Base-by-base conservation (phyloP, 371 early-diverging fungal genomes). In the Mucor lusitanicus region DNA sequence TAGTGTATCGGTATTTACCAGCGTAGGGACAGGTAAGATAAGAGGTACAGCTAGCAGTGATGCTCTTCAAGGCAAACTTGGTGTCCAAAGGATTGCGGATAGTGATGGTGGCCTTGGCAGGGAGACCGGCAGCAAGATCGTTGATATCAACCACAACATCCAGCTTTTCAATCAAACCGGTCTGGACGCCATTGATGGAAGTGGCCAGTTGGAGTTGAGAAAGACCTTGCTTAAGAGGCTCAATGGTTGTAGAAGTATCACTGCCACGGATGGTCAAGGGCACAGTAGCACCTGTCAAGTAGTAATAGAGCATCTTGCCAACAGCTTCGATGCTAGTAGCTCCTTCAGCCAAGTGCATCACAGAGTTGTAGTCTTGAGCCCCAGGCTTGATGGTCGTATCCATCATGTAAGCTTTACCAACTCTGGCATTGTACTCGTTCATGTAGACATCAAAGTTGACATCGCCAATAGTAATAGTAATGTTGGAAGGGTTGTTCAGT, bases 391-490 rank as follows among this genome's bases (percentile, higher is more conserved):
- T 76, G 6, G 73, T 71, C 58, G 78, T 72, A 66, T 78, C 69
- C 11, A 71, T 74, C 59, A 83, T 37, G 58, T 69, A 67, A 17
- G 75, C 76, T 53, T 65, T 56, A 60, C 84, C 86, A 63, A 88
- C 72, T 17, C 54, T 39, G 19, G 74, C 69, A 53, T 74, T 65
- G 48, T 61, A 61, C 6, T 80, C 81, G 30, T 75, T 67, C 65
- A 78, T 77, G n/a, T 64, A 42, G 37, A 84, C 75, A 56, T 79
- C 65, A 65, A 88, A 84, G 53, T 69, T 69, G 50, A 85, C 76
- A 61, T 84, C 72, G 33, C 86, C 87, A 40, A 86, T 65, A 48
- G 71, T 78, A 59, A 86, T 85, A 2, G 86, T 84, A 61, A 85
- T 75, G 21, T 76, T 77, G 13, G 87, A 86, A 5, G 89, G 89